phyloP scores from a whole-genome alignment of 129 eudicot genomes.

The Pseudognaphalium luteoalbum region DNA sequence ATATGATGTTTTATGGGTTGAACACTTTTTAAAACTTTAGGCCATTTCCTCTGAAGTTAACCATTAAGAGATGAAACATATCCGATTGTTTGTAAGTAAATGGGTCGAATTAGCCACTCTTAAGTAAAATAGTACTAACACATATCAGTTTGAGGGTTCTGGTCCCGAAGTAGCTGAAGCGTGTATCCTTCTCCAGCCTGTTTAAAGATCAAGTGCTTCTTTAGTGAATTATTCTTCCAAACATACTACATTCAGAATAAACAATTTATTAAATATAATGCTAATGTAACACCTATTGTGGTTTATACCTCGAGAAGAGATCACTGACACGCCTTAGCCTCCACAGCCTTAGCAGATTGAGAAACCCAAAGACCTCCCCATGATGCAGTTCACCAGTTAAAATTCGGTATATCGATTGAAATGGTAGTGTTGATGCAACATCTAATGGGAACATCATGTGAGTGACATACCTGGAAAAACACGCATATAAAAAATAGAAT shows the following conservation, averaged over 20 bases:
- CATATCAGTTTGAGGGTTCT: slow-evolving; percentile 56
- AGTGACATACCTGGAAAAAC: slow-evolving; percentile 46
- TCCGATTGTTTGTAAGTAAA: neutral
- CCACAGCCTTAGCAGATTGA: slow-evolving; percentile 73
- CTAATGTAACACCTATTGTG: neutral
- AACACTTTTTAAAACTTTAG: neutral
- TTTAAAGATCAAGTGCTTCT: neutral
- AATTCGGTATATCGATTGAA: slow-evolving; percentile 50
- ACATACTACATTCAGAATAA: neutral
- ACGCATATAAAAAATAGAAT: neutral
- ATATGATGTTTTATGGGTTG: neutral
- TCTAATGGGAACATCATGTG: slow-evolving; percentile 70
- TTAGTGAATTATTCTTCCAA: neutral
- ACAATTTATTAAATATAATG: neutral
- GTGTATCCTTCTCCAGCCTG: slow-evolving; percentile 77
- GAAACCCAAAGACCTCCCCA: slow-evolving; percentile 65
- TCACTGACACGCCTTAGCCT: slow-evolving; percentile 74
- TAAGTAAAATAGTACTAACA: slow-evolving; percentile 28
- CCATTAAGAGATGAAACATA: neutral
- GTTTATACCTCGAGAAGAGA: slow-evolving; percentile 57
- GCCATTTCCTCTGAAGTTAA: neutral
- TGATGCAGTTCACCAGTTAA: slow-evolving; percentile 42
- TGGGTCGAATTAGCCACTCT: neutral
- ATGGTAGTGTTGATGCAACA: slow-evolving; percentile 67
- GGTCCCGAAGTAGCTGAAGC: slow-evolving; percentile 82